These are phyloP conservation scores for Yamadazyma mexicana DNA, from an alignment of 1,139 yeast genomes.

Conservation along the genomic window DNA sequence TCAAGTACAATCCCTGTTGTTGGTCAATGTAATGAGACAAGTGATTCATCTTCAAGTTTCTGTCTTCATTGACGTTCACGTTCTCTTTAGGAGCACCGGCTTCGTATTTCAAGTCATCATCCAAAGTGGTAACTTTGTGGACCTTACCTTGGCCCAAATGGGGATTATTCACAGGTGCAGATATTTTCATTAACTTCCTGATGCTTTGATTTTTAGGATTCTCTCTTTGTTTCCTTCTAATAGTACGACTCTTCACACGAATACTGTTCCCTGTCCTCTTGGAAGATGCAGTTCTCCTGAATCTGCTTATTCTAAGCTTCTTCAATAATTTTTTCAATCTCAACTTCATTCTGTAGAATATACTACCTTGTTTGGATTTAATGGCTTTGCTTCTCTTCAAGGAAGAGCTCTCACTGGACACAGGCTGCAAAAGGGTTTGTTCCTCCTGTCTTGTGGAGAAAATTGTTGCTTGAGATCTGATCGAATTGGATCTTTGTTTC, in stretches of 20 bases:
- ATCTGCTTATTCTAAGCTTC: slow-evolving; percentile 26
- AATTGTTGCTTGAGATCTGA: slow-evolving; percentile 49
- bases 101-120: slow-evolving; percentile 25
- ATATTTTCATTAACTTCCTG: slow-evolving; percentile 17
- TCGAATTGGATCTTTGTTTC: slow-evolving; percentile 34
- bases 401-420: slow-evolving; percentile 17
- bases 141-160: slow-evolving; percentile 24
- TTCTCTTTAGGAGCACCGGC: slow-evolving; percentile 30
- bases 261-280: slow-evolving; percentile 24
- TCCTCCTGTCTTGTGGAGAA: slow-evolving; percentile 38
- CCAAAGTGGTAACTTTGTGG: slow-evolving; percentile 21
- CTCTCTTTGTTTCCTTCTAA: slow-evolving; percentile 20
- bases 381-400: slow-evolving; percentile 37
- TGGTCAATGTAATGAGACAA: slow-evolving; percentile 30
- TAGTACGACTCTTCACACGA: slow-evolving; percentile 13
- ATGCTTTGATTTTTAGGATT: slow-evolving; percentile 19
- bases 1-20: slow-evolving; percentile 25
- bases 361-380: slow-evolving; percentile 32
- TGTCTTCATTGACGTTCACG: slow-evolving; percentile 14
- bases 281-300: slow-evolving; percentile 26
- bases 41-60: slow-evolving; percentile 21
- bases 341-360: slow-evolving; percentile 30
- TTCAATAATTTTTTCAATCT: slow-evolving; percentile 24
- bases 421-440: slow-evolving; percentile 12
- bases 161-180: slow-evolving; percentile 32